Evolutionary conservation across 106 monocot species (phyloP).

Genomic region (Acorus calamus): DNA sequence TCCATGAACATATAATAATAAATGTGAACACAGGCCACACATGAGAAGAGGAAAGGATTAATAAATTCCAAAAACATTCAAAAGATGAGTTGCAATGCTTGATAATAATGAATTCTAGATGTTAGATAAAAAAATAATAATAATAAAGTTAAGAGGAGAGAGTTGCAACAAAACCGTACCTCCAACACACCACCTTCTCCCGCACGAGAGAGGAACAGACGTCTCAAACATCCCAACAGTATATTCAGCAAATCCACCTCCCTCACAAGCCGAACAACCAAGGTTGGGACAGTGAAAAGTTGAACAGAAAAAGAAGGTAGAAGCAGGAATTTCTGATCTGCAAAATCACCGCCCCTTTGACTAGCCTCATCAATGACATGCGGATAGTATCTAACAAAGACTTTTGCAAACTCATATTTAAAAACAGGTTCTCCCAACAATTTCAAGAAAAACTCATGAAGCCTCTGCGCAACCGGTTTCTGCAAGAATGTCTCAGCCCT

Average conservation of each 20-base stretch:
- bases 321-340: conserved; percentile 38
- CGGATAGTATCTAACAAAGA: conserved; percentile 58
- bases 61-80: too few relatives aligned
- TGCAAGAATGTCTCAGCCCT: conserved; percentile 62
- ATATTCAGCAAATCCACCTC: conserved; percentile 38
- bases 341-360: background rate
- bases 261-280: conserved; percentile 47
- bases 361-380: background rate
- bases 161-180: conserved; percentile 26
- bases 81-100: too few relatives aligned
- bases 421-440: conserved; percentile 76
- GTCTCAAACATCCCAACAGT: conserved; percentile 43
- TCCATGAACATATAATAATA: too few relatives aligned
- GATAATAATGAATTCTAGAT: too few relatives aligned
- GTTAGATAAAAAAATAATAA: too few relatives aligned
- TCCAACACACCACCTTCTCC: conserved; percentile 38
- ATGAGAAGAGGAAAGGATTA: too few relatives aligned
- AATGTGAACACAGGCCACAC: too few relatives aligned
- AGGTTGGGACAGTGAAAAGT: conserved; percentile 81
- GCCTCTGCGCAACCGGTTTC: conserved; percentile 40
- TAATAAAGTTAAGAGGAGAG: too few relatives aligned
- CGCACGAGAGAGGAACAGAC: conserved; percentile 28
- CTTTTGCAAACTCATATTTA: conserved; percentile 78
- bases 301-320: conserved; percentile 76
- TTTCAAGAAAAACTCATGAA: conserved; percentile 78